A percentile compares a stretch with the other conserved stretches of the same genome.
Conservation (phyloP, 768 basidiomycete species). For the Mycena kentingensis region DNA sequence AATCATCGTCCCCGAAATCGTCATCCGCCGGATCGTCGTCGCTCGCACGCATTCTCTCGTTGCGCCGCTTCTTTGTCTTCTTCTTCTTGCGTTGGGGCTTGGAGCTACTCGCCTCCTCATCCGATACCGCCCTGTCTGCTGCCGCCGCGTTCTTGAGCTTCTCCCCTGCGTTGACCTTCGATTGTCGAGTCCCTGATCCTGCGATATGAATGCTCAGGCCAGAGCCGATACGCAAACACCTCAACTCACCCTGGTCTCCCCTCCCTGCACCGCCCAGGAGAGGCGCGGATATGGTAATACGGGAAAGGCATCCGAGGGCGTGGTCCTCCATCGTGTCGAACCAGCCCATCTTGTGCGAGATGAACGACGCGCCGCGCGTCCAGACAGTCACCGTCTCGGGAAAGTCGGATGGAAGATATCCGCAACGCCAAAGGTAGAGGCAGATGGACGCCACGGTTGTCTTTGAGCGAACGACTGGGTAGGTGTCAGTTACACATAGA, state of each 20-base stretch:
- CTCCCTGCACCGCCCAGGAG: neutral
- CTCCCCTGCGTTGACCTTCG: too few relatives aligned
- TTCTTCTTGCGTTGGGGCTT: too few relatives aligned
- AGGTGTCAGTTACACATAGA: neutral
- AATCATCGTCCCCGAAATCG: too few relatives aligned
- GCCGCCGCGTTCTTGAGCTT: too few relatives aligned
- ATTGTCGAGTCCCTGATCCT: too few relatives aligned
- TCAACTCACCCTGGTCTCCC: neutral
- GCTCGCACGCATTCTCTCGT: too few relatives aligned
- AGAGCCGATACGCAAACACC: too few relatives aligned
- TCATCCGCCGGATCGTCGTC: too few relatives aligned
- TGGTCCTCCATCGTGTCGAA: neutral
- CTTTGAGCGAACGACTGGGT: neutral
- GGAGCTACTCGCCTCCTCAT: too few relatives aligned
- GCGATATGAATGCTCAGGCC: too few relatives aligned
- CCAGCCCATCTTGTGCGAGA: neutral
- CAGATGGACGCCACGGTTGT: neutral
- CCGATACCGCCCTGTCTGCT: too few relatives aligned
- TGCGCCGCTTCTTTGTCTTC: too few relatives aligned
- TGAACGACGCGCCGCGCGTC: neutral
- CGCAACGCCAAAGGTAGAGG: neutral
- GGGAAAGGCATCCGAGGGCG: neutral
- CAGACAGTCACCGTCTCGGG: neutral
- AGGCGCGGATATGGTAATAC: neutral
- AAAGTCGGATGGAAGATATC: neutral